Conservation (phyloP, 2,329 filamentous ascomycete genomes). For the Diaporthe capsici region DNA sequence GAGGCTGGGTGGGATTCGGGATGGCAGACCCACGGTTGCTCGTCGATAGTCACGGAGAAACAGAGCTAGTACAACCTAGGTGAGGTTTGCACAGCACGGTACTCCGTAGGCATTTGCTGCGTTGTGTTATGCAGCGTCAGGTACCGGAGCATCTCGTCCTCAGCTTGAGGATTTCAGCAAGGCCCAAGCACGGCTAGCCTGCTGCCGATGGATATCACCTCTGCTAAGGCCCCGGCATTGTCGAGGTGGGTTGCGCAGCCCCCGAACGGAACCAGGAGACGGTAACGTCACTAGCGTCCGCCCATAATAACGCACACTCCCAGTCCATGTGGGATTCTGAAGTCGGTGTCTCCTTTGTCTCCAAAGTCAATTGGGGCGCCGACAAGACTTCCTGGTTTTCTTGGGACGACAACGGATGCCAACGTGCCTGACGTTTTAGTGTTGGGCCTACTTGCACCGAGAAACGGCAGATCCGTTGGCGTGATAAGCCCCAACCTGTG, state of each 20-base stretch:
- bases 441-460: background rate
- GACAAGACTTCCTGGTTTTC: background rate
- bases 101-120: too few species aligned
- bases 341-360: slow-evolving; percentile 19
- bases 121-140: background rate
- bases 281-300: slow-evolving; percentile 34
- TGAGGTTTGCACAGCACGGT: background rate
- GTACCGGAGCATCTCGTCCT: slow-evolving; percentile 38
- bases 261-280: slow-evolving; percentile 2
- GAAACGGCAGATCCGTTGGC: background rate
- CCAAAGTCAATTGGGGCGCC: slow-evolving; percentile 22
- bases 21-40: slow-evolving; percentile 18
- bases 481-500: background rate
- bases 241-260: slow-evolving; percentile 16
- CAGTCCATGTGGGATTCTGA: background rate
- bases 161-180: background rate
- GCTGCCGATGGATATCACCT: slow-evolving; percentile 18
- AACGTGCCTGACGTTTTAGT: background rate
- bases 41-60: background rate
- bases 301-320: background rate
- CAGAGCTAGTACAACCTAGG: background rate
- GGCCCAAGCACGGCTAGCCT: slow-evolving; percentile 23
- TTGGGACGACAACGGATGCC: background rate
- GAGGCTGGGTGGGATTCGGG: slow-evolving; percentile 17
- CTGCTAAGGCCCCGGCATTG: slow-evolving; percentile 17